Conservation (phyloP, 2,329 filamentous ascomycete genomes). For the Nothopassalora personata region DNA sequence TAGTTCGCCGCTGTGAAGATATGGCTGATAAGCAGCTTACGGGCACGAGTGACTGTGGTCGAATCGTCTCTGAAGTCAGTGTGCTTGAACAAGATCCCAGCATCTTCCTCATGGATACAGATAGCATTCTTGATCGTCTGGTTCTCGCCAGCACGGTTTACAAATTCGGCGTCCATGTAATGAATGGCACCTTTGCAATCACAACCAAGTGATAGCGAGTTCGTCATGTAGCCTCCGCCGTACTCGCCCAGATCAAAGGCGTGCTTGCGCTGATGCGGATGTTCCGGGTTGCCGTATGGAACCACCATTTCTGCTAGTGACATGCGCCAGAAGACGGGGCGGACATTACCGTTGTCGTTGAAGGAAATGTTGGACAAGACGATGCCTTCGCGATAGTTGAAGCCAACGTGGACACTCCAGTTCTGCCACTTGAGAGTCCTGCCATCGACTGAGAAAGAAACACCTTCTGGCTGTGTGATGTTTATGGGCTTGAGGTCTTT, state of each 20-base stretch:
- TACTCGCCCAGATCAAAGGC: slow-evolving; percentile 78
- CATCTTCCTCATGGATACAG: slow-evolving; percentile 92
- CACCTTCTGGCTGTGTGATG: slow-evolving; percentile 82
- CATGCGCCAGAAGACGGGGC: slow-evolving; percentile 81
- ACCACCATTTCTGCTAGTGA: slow-evolving; percentile 93
- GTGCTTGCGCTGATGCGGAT: slow-evolving; percentile 74
- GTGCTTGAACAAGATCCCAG: slow-evolving; percentile 81
- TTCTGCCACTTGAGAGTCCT: slow-evolving; percentile 82
- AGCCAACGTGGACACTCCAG: slow-evolving; percentile 87
- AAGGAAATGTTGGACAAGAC: slow-evolving; percentile 86
- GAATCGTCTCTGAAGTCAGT: slow-evolving; percentile 90
- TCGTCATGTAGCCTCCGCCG: slow-evolving; percentile 78
- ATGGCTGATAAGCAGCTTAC: slow-evolving; percentile 82
- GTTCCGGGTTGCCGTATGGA: slow-evolving; percentile 76
- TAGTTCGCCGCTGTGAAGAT: slow-evolving; percentile 96
- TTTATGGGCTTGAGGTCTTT: slow-evolving; percentile 79
- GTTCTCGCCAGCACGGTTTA: slow-evolving; percentile 65
- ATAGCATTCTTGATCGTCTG: slow-evolving; percentile 87
- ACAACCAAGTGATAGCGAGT: slow-evolving; percentile 68
- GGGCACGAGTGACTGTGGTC: slow-evolving; percentile 75
- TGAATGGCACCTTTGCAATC: slow-evolving; percentile 89
- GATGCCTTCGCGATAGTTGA: slow-evolving; percentile 90
- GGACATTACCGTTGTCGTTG: slow-evolving; percentile 70
- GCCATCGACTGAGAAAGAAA: slow-evolving; percentile 74
- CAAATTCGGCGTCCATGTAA: slow-evolving; percentile 84